phyloP scores from a whole-genome alignment of 805 yeast genomes.

The Saccharomycopsis fibuligera region DNA sequence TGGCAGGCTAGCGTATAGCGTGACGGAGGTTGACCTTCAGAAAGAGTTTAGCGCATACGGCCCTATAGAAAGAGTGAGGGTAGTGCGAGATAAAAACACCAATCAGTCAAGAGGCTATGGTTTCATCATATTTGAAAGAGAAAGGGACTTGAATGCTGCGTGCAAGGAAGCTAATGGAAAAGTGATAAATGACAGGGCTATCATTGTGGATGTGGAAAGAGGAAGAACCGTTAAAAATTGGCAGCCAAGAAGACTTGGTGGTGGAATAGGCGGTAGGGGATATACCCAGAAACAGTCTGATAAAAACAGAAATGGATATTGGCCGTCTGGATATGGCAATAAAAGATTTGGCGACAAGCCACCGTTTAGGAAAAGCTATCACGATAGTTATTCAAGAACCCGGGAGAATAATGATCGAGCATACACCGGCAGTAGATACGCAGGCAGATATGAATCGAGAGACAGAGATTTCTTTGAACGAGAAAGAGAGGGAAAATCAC shows the following conservation, averaged over 20 bases:
- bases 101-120: constrained; percentile 76
- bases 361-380: background rate
- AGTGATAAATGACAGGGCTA: constrained; percentile 44
- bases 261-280: constrained; percentile 62
- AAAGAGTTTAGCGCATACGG: constrained; percentile 62
- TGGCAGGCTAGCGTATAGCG: constrained; percentile 58
- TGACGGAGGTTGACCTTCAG: constrained; percentile 64
- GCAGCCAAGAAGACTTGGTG: constrained; percentile 76
- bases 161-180: constrained; percentile 50
- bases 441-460: constrained; percentile 1
- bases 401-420: background rate
- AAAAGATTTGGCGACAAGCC: background rate
- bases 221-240: constrained; percentile 61
- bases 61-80: constrained; percentile 51
- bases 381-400: background rate
- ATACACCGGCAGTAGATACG: background rate
- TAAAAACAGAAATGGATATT: background rate
- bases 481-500: background rate
- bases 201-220: constrained; percentile 68
- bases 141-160: constrained; percentile 55
- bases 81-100: constrained; percentile 46
- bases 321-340: background rate
- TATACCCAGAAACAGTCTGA: background rate
- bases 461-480: constrained; percentile 11
- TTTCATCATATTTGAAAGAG: constrained; percentile 63